phyloP scores from a whole-genome alignment of 31 red algal species.

The Endocladia muricata region DNA sequence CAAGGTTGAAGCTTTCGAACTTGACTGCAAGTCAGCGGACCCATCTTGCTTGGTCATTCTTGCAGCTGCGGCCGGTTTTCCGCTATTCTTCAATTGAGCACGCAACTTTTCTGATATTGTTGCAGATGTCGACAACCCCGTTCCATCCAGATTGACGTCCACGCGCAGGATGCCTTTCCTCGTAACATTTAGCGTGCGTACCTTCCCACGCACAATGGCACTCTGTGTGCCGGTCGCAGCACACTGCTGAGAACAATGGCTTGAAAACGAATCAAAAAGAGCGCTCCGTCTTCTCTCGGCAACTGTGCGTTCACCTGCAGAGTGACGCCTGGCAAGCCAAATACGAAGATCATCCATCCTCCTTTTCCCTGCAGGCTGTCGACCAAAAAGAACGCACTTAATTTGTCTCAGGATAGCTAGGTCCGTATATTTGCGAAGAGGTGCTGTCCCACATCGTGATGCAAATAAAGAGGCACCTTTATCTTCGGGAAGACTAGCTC shows the following conservation, averaged over 20 bases:
- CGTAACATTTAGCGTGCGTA: conserved; percentile 22
- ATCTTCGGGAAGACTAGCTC: conserved; percentile 53
- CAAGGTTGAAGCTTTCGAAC: not conserved
- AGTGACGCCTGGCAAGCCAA: conserved; percentile 50
- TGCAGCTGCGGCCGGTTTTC: not conserved
- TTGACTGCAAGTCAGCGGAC: too few relatives aligned
- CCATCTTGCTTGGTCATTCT: not conserved
- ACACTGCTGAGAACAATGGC: conserved; percentile 37
- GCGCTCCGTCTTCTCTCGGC: conserved; percentile 26
- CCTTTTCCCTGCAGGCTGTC: conserved; percentile 31
- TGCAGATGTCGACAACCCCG: conserved; percentile 33
- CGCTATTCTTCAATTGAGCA: not conserved
- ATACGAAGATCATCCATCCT: conserved; percentile 47
- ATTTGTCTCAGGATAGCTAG: conserved; percentile 66
- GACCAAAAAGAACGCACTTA: conserved; percentile 61
- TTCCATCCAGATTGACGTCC: conserved; percentile 46
- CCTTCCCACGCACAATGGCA: conserved; percentile 15
- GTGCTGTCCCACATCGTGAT: conserved; percentile 78
- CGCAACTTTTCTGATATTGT: conserved; percentile 5
- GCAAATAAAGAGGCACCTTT: conserved; percentile 34
- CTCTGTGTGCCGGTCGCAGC: not conserved
- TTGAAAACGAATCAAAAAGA: conserved; percentile 53
- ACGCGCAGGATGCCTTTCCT: conserved; percentile 15
- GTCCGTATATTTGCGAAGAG: conserved; percentile 61
- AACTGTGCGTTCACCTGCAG: conserved; percentile 35